A percentile compares a stretch with the other conserved stretches of the same genome.
These are phyloP conservation scores for Hypoxylon lienhwacheense DNA, from an alignment of 495 filamentous ascomycete genomes.

Conservation along the genomic window DNA sequence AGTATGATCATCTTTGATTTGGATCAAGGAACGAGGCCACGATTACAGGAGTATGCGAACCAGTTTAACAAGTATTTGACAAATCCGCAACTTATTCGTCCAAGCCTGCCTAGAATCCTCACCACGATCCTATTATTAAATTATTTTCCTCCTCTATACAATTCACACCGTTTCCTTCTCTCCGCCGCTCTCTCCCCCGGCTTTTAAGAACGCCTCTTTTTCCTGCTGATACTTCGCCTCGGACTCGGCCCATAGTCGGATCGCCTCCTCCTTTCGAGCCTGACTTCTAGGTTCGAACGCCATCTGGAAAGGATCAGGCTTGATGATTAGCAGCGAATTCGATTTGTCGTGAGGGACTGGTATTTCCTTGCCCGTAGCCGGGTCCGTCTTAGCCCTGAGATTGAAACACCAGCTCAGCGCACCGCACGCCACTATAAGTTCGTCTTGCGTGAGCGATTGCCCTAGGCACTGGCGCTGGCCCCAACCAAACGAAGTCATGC, in stretches of 20 bases:
- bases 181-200: background rate
- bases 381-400: constrained; percentile 43
- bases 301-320: constrained; percentile 49
- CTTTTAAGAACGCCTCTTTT: constrained; percentile 34
- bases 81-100: too few relatives aligned
- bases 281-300: constrained; percentile 45
- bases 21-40: too few relatives aligned
- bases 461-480: constrained; percentile 64
- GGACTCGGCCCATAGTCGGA: constrained; percentile 35
- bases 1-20: too few relatives aligned
- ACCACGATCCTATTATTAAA: too few relatives aligned
- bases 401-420: constrained; percentile 54
- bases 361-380: constrained; percentile 38
- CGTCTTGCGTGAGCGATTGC: constrained; percentile 56
- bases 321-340: constrained; percentile 49
- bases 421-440: constrained; percentile 49
- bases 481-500: constrained; percentile 58
- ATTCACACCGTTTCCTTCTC: constrained; percentile 14
- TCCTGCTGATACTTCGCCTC: constrained; percentile 30
- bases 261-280: constrained; percentile 35
- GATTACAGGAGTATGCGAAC: too few relatives aligned
- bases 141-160: too few relatives aligned
- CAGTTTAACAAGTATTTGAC: too few relatives aligned
- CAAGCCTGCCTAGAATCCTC: too few relatives aligned
- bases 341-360: constrained; percentile 47